Evolutionary conservation across 176 grass and related monocot species (phyloP).

Genomic region (Juncus effusus): DNA sequence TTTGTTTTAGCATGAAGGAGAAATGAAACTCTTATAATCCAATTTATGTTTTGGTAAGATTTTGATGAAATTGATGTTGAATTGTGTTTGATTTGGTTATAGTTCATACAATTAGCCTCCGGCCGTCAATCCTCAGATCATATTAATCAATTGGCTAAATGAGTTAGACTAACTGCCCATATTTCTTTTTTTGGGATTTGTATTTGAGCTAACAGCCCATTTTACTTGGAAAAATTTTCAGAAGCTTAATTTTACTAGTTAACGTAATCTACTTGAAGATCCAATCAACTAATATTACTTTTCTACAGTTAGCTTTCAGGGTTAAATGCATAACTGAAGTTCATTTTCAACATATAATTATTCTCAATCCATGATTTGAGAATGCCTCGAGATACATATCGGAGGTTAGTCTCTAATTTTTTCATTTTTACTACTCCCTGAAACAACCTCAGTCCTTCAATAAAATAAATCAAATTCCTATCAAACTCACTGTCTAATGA

Average conservation of each 20-base stretch:
- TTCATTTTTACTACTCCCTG: not conserved
- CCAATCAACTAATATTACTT: too few relatives aligned
- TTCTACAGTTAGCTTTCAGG: too few relatives aligned
- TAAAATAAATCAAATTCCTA: constrained; percentile 4
- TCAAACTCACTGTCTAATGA: constrained; percentile 22
- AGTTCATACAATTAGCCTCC: too few relatives aligned
- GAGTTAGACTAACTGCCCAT: too few relatives aligned
- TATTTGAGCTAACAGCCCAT: too few relatives aligned
- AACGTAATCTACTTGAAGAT: too few relatives aligned
- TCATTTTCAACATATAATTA: not conserved
- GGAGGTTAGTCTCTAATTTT: not conserved
- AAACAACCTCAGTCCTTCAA: not conserved
- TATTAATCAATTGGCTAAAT: too few relatives aligned
- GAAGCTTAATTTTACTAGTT: too few relatives aligned
- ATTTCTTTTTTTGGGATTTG: too few relatives aligned
- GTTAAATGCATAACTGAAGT: not conserved
- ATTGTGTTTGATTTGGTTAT: not conserved
- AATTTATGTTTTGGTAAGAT: not conserved
- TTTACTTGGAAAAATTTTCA: too few relatives aligned
- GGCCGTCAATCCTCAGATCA: too few relatives aligned
- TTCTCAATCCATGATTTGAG: not conserved
- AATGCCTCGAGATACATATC: not conserved
- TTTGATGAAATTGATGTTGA: constrained; percentile 1
- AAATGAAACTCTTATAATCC: not conserved
- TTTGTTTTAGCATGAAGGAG: not conserved